phyloP scores from a whole-genome alignment of 495 filamentous ascomycete species.

The Penicillium antarcticum region DNA sequence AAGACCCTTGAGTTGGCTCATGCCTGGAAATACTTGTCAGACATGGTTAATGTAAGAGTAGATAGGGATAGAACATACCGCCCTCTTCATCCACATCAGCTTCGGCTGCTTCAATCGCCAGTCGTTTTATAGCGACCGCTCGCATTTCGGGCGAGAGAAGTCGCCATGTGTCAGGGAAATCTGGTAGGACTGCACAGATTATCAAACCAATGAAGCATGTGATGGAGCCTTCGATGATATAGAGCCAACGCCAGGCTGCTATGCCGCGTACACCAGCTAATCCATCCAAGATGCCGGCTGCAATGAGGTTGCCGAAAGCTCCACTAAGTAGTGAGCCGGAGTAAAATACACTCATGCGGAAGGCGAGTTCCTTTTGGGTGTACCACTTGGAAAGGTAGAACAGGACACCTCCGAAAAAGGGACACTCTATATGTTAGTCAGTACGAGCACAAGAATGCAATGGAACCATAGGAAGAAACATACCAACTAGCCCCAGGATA shows the following conservation, averaged over 20 bases:
- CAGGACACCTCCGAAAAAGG: no score
- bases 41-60: no score
- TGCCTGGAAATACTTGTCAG: no score
- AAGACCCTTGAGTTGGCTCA: no score
- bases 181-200: no score
- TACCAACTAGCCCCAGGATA: neutral
- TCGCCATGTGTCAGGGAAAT: no score
- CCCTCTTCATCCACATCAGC: constrained; percentile 42
- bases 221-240: no score
- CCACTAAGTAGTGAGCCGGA: constrained; percentile 50
- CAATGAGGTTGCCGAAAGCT: constrained; percentile 33
- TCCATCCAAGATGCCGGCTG: no score
- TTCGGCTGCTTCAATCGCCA: constrained; percentile 40
- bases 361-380: constrained; percentile 39
- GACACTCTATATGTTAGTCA: constrained; percentile 1
- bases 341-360: constrained; percentile 50
- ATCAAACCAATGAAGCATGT: no score
- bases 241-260: no score
- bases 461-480: neutral
- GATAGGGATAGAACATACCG: no score
- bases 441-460: neutral
- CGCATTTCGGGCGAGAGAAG: constrained; percentile 40
- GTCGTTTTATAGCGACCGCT: constrained; percentile 42
- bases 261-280: no score
- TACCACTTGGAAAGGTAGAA: constrained; percentile 24